Conservation (phyloP, 768 basidiomycete genomes). For the Strobilomyces dryophilus region DNA sequence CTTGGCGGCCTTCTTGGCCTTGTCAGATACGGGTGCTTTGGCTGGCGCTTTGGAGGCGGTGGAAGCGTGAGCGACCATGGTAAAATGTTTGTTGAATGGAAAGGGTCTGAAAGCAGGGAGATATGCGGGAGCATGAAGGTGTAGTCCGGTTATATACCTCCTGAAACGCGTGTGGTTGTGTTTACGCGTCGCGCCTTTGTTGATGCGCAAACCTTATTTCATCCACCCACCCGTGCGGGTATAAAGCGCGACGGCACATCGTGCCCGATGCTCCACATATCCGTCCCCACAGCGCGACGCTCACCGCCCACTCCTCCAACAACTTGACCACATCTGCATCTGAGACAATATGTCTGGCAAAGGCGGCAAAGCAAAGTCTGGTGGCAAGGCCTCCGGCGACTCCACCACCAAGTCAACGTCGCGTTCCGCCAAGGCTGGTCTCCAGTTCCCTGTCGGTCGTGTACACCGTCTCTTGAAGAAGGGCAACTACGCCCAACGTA, state of each 20-base stretch:
- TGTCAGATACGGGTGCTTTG: slow-evolving; percentile 35
- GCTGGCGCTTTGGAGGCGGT: slow-evolving; percentile 41
- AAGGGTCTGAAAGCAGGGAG: slow-evolving; percentile 5
- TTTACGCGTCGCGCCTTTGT: slow-evolving; percentile 34
- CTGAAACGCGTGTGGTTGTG: slow-evolving; percentile 35
- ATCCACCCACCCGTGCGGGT: slow-evolving; percentile 13
- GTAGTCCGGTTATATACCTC: slow-evolving; percentile 16
- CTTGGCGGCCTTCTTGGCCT: slow-evolving; percentile 57
- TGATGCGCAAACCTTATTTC: slow-evolving; percentile 36
- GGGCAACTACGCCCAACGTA: slow-evolving; percentile 55
- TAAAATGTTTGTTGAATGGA: slow-evolving; percentile 8
- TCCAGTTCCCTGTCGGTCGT: slow-evolving; percentile 56
- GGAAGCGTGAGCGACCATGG: slow-evolving; percentile 54
- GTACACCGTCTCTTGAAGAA: slow-evolving; percentile 56
- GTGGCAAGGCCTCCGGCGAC: slow-evolving; percentile 54
- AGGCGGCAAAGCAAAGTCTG: slow-evolving; percentile 59
- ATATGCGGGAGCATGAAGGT: slow-evolving; percentile 4
- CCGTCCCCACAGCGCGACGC: neutral
- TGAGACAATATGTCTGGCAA: slow-evolving; percentile 36
- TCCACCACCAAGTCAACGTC: slow-evolving; percentile 30
- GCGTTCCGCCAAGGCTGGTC: slow-evolving; percentile 39
- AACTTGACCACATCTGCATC: neutral
- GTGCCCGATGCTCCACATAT: slow-evolving; percentile 6
- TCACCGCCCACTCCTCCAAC: neutral
- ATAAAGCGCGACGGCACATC: slow-evolving; percentile 24